Conservation (phyloP, 768 basidiomycete genomes). For the Rhodotorula toruloides region DNA sequence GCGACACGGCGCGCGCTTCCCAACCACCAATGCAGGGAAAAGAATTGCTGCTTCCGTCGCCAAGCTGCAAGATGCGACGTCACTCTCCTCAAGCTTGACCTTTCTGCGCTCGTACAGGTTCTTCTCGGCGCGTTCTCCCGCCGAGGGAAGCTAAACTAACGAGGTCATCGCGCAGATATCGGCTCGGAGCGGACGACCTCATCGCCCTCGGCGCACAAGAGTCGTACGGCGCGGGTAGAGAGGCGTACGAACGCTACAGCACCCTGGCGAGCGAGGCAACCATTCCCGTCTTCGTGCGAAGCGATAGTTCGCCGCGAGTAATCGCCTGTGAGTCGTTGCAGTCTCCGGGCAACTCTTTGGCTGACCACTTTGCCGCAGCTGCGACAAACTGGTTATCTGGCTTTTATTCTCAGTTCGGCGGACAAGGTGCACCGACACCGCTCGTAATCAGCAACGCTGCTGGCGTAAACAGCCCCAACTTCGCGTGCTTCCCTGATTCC, state of each 20-base stretch:
- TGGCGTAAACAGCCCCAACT: slow-evolving; percentile 38
- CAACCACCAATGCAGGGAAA: slow-evolving; percentile 55
- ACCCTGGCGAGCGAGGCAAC: slow-evolving; percentile 3
- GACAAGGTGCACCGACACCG: slow-evolving; percentile 52
- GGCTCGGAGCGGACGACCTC: slow-evolving; percentile 58
- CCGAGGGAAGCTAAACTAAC: too few relatives aligned
- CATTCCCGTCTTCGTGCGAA: slow-evolving; percentile 54
- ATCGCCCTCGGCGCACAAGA: slow-evolving; percentile 68
- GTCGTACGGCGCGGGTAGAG: slow-evolving; percentile 50
- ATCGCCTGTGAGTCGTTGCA: slow-evolving; percentile 48
- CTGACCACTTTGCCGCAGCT: slow-evolving; percentile 41
- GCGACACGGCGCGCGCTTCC: slow-evolving; percentile 73
- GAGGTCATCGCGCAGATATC: slow-evolving; percentile 48
- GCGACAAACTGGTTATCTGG: slow-evolving; percentile 68
- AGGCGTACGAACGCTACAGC: slow-evolving; percentile 57
- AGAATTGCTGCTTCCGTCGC: slow-evolving; percentile 53
- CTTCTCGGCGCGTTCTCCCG: too few relatives aligned
- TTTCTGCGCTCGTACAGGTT: slow-evolving; percentile 51
- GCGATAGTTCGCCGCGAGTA: slow-evolving; percentile 57
- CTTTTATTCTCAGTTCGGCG: slow-evolving; percentile 56
- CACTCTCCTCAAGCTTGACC: slow-evolving; percentile 51
- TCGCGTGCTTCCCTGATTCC: slow-evolving; percentile 41
- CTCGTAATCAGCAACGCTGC: slow-evolving; percentile 58
- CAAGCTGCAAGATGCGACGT: slow-evolving; percentile 55
- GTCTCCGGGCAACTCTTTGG: background rate